Evolutionary conservation across 192 early-diverging fungal species (phyloP).

Genomic region (Jimgerdemannia flammicorona): DNA sequence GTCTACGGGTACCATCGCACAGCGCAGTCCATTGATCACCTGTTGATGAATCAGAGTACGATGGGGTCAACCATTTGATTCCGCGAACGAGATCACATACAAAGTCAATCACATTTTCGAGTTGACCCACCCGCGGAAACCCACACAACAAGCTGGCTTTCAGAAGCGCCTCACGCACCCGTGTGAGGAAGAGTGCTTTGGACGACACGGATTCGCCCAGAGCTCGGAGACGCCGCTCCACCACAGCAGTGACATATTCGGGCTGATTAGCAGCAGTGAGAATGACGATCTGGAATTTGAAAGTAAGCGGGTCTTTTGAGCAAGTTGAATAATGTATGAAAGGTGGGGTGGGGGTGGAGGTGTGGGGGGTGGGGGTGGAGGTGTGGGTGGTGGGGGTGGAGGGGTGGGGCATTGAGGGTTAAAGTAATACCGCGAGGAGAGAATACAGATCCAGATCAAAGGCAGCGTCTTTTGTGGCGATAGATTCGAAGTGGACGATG

Average conservation of each 20-base stretch:
- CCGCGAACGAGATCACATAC: too few species aligned
- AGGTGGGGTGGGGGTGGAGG: too few species aligned
- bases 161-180: conserved; percentile 6
- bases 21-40: neutral
- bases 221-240: neutral
- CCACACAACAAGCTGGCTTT: conserved; percentile 12
- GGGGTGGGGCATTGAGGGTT: too few species aligned
- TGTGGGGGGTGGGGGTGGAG: too few species aligned
- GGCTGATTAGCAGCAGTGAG: conserved; percentile 8
- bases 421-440: neutral
- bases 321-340: neutral
- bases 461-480: neutral
- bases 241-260: neutral
- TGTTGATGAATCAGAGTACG: neutral
- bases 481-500: neutral
- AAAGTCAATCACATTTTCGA: too few species aligned
- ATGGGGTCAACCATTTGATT: neutral
- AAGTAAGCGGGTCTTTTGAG: neutral
- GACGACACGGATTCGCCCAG: neutral
- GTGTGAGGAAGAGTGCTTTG: conserved; percentile 10
- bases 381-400: too few species aligned
- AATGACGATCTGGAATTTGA: neutral
- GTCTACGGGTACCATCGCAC: neutral
- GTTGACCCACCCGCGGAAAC: conserved; percentile 5
- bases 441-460: neutral